These are phyloP conservation scores for Mariannaea sp. DNA, from an alignment of 2,329 filamentous ascomycete genomes.

Conservation along the genomic window DNA sequence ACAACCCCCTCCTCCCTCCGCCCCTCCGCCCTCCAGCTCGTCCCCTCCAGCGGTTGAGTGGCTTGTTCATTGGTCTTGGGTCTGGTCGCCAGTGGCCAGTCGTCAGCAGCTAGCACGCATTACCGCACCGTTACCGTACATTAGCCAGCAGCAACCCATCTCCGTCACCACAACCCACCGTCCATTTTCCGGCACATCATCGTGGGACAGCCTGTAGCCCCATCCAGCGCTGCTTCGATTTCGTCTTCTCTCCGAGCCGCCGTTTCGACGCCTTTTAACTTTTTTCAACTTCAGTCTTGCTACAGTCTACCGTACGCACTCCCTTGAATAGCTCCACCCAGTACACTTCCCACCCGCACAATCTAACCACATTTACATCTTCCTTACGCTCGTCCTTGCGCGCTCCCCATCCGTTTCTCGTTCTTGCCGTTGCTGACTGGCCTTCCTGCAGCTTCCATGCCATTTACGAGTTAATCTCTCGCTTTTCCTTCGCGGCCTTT, in stretches of 20 bases:
- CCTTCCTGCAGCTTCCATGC: slow-evolving; percentile 34
- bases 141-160: slow-evolving; percentile 3
- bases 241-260: not conserved
- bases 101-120: not conserved
- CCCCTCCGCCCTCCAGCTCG: slow-evolving; percentile 6
- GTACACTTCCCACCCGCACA: slow-evolving; percentile 15
- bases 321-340: not conserved
- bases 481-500: slow-evolving; percentile 13
- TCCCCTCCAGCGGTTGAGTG: slow-evolving; percentile 23
- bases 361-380: not conserved
- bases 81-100: slow-evolving; percentile 2
- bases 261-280: slow-evolving; percentile 2
- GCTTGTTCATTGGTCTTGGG: slow-evolving; percentile 18
- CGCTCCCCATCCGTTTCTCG: slow-evolving; percentile 1
- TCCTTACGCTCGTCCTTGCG: slow-evolving; percentile 4
- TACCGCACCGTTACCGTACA: not conserved
- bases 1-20: slow-evolving; percentile 8
- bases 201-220: slow-evolving; percentile 14
- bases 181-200: slow-evolving; percentile 15
- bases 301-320: slow-evolving; percentile 1
- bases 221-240: slow-evolving; percentile 7
- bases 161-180: not conserved
- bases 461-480: slow-evolving; percentile 30
- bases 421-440: slow-evolving; percentile 7
- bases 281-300: slow-evolving; percentile 9